Conservation (phyloP, 805 yeast genomes). For the Suhomyces xylopsoci region DNA sequence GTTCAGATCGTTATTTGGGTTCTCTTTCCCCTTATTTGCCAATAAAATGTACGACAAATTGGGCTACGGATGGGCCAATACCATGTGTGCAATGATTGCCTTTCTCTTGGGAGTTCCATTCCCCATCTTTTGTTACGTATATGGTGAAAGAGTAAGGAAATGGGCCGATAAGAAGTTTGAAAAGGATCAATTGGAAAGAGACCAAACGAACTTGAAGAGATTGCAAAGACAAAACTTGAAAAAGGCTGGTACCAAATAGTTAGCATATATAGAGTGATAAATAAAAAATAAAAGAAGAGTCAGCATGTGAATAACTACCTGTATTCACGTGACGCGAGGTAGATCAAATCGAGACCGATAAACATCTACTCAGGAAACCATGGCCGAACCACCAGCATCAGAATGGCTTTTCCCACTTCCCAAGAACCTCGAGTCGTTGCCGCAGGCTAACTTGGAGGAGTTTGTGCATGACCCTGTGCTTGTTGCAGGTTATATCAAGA, state of each 20-base stretch:
- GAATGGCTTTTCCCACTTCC: conserved; percentile 26
- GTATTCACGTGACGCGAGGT: background rate
- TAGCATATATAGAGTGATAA: too few species aligned
- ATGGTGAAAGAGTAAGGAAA: conserved; percentile 56
- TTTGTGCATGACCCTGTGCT: conserved; percentile 27
- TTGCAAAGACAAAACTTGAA: conserved; percentile 17
- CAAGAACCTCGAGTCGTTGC: conserved; percentile 26
- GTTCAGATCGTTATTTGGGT: conserved; percentile 65
- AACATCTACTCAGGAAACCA: background rate
- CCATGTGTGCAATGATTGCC: conserved; percentile 58
- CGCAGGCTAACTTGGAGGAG: conserved; percentile 21
- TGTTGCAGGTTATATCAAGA: conserved; percentile 30
- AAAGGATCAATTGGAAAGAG: conserved; percentile 43
- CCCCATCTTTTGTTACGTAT: conserved; percentile 54
- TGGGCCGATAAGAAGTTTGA: conserved; percentile 57
- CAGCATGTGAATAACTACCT: too few species aligned
- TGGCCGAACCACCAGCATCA: background rate
- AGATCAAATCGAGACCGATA: background rate
- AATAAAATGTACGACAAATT: conserved; percentile 51
- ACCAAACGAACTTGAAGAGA: conserved; percentile 38
- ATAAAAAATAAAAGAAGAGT: too few species aligned
- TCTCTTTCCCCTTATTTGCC: conserved; percentile 66
- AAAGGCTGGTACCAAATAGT: conserved; percentile 2
- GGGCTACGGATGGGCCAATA: conserved; percentile 72
- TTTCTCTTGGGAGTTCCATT: conserved; percentile 62